phyloP scores from a whole-genome alignment of 1,284 basidiomycete species.

The Boletus albobrunnescens region DNA sequence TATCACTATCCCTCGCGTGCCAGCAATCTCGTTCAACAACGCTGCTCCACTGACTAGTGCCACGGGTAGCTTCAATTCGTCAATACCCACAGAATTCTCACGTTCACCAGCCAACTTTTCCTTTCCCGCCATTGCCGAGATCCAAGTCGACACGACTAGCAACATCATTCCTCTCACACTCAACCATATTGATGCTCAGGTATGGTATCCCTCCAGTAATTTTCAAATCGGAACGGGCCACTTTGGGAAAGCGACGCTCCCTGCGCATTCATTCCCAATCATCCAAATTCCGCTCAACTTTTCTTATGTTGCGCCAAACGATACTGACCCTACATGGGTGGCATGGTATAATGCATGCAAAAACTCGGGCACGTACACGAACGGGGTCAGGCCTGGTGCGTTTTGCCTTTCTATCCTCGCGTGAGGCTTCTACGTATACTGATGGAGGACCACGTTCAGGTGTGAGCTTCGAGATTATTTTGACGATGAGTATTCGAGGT shows the following conservation, averaged over 20 bases:
- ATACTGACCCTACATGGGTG: constrained; percentile 76
- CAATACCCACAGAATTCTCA: constrained; percentile 60
- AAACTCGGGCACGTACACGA: constrained; percentile 49
- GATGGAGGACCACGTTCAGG: constrained; percentile 33
- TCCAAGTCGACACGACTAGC: constrained; percentile 67
- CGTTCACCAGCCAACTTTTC: constrained; percentile 80
- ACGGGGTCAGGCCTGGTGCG: constrained; percentile 61
- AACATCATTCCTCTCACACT: constrained; percentile 77
- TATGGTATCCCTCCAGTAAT: constrained; percentile 63
- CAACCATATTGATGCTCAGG: constrained; percentile 56
- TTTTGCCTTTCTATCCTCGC: constrained; percentile 9
- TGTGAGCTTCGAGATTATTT: constrained; percentile 62
- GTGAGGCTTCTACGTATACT: not conserved
- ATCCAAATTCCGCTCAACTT: constrained; percentile 76
- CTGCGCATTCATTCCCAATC: constrained; percentile 58
- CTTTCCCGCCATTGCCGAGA: constrained; percentile 69
- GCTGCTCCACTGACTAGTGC: constrained; percentile 56
- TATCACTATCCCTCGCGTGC: constrained; percentile 78
- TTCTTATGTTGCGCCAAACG: constrained; percentile 76
- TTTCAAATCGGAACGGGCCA: constrained; percentile 65
- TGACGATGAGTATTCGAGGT: constrained; percentile 70
- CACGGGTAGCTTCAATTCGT: constrained; percentile 49
- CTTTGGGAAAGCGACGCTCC: constrained; percentile 51
- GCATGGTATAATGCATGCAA: constrained; percentile 80
- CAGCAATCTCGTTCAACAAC: constrained; percentile 60